phyloP scores from a whole-genome alignment of 352 stramenopile genomes.

The Globisporangium echinulatum region DNA sequence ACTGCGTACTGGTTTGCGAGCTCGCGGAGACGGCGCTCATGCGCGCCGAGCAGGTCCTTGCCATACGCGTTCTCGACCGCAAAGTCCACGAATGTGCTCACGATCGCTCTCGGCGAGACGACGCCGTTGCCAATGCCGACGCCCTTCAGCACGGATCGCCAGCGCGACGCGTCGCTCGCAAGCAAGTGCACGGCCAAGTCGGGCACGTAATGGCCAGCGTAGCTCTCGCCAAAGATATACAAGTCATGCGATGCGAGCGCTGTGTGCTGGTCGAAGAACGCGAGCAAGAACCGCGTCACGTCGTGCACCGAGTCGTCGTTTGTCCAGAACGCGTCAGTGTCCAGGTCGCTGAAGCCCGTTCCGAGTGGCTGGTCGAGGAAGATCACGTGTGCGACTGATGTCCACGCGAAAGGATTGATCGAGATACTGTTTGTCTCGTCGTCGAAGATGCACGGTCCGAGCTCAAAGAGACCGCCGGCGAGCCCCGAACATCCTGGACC shows the following conservation, averaged over 20 bases:
- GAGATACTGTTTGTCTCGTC: slow-evolving; percentile 38
- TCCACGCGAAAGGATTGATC: slow-evolving; percentile 94
- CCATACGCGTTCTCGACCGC: slow-evolving; percentile 33
- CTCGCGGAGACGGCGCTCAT: slow-evolving; percentile 8
- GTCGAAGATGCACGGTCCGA: slow-evolving; percentile 92
- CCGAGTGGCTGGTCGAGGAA: slow-evolving; percentile 94
- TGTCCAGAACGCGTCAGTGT: slow-evolving; percentile 28
- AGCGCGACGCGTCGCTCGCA: slow-evolving; percentile 20
- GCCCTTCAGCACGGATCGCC: slow-evolving; percentile 49
- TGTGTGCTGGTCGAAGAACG: slow-evolving; percentile 43
- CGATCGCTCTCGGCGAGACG: slow-evolving; percentile 42
- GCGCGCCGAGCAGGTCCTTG: slow-evolving; percentile 27
- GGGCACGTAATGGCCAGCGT: slow-evolving; percentile 93
- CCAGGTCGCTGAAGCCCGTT: slow-evolving; percentile 52
- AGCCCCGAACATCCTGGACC: slow-evolving; percentile 94
- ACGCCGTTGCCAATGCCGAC: slow-evolving; percentile 83
- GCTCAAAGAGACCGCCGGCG: slow-evolving; percentile 92
- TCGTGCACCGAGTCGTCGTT: slow-evolving; percentile 36
- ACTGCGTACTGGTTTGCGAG: slow-evolving; percentile 15
- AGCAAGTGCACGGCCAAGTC: slow-evolving; percentile 81
- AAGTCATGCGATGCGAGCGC: slow-evolving; percentile 53
- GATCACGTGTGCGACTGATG: slow-evolving; percentile 91
- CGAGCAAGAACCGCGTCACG: slow-evolving; percentile 42
- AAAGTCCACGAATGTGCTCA: slow-evolving; percentile 49
- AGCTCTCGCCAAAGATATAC: slow-evolving; percentile 95